Base-by-base conservation (phyloP, 2,329 filamentous ascomycete genomes). In the Fusarium subtropicale region DNA sequence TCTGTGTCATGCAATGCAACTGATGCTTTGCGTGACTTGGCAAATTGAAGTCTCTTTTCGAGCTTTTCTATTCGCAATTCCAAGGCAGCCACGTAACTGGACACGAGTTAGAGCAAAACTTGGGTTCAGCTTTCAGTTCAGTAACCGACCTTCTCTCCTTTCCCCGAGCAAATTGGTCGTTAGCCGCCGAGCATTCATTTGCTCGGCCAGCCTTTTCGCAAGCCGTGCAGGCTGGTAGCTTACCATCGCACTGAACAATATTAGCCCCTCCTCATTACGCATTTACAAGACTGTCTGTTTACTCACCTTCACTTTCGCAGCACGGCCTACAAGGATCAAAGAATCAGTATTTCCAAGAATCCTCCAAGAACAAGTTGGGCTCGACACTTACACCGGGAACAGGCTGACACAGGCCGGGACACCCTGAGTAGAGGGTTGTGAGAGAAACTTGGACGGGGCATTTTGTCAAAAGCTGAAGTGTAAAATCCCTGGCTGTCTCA, bases 121-220 rank as follows among this genome's bases (percentile, higher is more conserved):
- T 24, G 34, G 42, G 15, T 24, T 13, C 41, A 12, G 22, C 6
- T 30, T 22, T n/a, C 20, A 51, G 41, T 11, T 6, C 5, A n/a
- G 7, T 16, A 33, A 73, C 80, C 60, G 72, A 89, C 89, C 94
- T 98, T 75, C 95, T 87, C 77, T 98, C 96, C 79, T 98, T 98
- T 65, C 96, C 96, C 67, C 94, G 87, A 1, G 95, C 94, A 80
- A 97, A 98, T 78, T 97, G 94, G 76, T 98, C 95, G 75, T 97
- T 97, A 10, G 94, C 94, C 58, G 94, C 94, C 9, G 94, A 97
- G 79, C 96, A 99, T 77, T 97, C 94, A 64, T 86, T 90, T 57
- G 92, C 90, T 66, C 93, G 91, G 31, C 94, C 94, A 16, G 93
- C 93, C 80, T 94, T 94, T 80, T 97, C 95, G 77, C 96, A 98